Conservation (phyloP, 2,329 filamentous ascomycete species). For the Chaetoscypha palmicola region DNA sequence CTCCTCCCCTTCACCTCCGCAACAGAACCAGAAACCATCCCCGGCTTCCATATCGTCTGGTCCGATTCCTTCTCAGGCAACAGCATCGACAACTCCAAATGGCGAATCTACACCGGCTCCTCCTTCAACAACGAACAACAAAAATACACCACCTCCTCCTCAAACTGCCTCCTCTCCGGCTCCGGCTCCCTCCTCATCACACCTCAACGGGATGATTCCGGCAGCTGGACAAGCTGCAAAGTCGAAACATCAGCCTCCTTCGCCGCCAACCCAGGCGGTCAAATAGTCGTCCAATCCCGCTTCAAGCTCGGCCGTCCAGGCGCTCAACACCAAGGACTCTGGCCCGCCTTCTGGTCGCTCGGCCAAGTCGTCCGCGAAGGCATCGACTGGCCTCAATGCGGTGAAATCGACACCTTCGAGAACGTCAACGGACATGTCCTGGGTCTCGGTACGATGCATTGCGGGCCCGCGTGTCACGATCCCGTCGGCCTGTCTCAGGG, state of each 20-base stretch:
- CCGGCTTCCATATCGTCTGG: constrained; percentile 19
- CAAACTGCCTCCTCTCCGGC: constrained; percentile 16
- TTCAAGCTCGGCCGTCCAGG: constrained; percentile 17
- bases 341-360: constrained; percentile 24
- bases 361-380: constrained; percentile 15
- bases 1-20: constrained; percentile 10
- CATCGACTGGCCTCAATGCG: constrained; percentile 18
- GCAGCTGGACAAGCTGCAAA: constrained; percentile 21
- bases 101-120: constrained; percentile 13
- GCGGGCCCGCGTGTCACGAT: constrained; percentile 16
- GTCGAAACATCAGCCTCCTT: constrained; percentile 16
- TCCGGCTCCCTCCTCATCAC: constrained; percentile 16
- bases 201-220: constrained; percentile 8
- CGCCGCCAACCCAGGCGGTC: constrained; percentile 9
- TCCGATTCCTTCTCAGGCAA: constrained; percentile 16
- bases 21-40: constrained; percentile 5
- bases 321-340: constrained; percentile 17
- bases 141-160: constrained; percentile 13
- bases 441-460: constrained; percentile 19
- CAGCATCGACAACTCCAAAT: constrained; percentile 13
- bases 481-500: constrained; percentile 8
- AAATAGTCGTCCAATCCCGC: constrained; percentile 19
- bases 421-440: constrained; percentile 15
- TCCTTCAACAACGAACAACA: constrained; percentile 20
- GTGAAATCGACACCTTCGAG: constrained; percentile 25